Conservation (phyloP, 768 basidiomycete genomes). For the Artomyces pyxidatus region DNA sequence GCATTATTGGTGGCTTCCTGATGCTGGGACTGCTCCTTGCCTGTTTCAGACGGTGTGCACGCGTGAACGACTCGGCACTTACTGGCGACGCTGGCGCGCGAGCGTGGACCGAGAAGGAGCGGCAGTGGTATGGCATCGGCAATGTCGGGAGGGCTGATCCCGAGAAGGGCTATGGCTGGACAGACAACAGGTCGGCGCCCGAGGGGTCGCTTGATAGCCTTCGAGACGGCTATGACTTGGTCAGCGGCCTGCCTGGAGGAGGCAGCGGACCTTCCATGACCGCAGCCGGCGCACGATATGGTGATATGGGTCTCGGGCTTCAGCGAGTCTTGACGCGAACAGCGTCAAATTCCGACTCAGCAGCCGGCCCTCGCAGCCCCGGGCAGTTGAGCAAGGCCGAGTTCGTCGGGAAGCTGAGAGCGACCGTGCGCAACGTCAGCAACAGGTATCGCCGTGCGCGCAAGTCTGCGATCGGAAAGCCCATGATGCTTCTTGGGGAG, state of each 20-base stretch:
- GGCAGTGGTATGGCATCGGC: conserved; percentile 58
- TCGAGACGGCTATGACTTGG: neutral
- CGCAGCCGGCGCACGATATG: conserved; percentile 24
- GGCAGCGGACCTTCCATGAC: conserved; percentile 9
- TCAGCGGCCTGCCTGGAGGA: neutral
- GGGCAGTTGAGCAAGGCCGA: conserved; percentile 63
- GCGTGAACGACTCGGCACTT: conserved; percentile 53
- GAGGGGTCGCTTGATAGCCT: conserved; percentile 1
- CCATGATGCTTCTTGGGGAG: conserved; percentile 32
- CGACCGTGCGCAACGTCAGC: conserved; percentile 63
- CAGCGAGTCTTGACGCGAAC: conserved; percentile 31
- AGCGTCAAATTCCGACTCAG: conserved; percentile 9
- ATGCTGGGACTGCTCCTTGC: conserved; percentile 49
- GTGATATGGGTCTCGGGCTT: conserved; percentile 36
- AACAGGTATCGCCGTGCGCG: conserved; percentile 34
- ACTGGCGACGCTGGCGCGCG: conserved; percentile 48
- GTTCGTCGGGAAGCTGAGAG: conserved; percentile 54
- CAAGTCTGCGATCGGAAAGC: conserved; percentile 50
- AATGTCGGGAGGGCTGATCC: conserved; percentile 19
- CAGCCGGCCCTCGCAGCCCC: conserved; percentile 29
- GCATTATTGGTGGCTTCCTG: conserved; percentile 50
- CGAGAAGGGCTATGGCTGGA: conserved; percentile 28
- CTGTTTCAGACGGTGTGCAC: conserved; percentile 43
- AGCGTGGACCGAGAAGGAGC: conserved; percentile 57
- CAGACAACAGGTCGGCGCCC: conserved; percentile 10